These are phyloP conservation scores for Torrubiella hemipterigena DNA, from an alignment of 2,329 filamentous ascomycete genomes.

Conservation along the genomic window DNA sequence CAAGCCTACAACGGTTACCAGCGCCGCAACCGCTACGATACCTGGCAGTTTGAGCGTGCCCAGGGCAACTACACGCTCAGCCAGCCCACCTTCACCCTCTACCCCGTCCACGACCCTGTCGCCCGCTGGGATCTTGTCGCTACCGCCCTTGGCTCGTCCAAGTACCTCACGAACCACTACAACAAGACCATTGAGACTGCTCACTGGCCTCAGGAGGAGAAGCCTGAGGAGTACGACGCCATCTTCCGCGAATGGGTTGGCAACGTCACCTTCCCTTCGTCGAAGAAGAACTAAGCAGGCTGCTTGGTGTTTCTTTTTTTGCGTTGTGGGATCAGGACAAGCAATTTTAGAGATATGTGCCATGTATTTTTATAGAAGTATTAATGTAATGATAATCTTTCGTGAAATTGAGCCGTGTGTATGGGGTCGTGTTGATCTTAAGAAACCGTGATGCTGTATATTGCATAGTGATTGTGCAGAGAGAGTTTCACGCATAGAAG, in stretches of 20 bases:
- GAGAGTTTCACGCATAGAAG: too few species aligned
- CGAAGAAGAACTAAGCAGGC: too few species aligned
- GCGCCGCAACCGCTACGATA: constrained; percentile 4
- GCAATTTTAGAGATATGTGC: too few species aligned
- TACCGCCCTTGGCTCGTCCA: constrained; percentile 1
- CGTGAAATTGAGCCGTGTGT: too few species aligned
- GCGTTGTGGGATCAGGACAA: too few species aligned
- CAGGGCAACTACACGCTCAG: constrained; percentile 5
- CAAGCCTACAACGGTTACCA: constrained; percentile 6
- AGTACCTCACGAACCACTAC: constrained; percentile 6
- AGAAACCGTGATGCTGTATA: too few species aligned
- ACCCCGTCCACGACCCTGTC: constrained; percentile 4
- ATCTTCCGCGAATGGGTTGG: constrained; percentile 5
- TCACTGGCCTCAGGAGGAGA: constrained; percentile 6
- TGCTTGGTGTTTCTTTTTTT: too few species aligned
- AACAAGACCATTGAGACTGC: constrained; percentile 6
- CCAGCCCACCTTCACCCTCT: constrained; percentile 5
- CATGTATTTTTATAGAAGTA: too few species aligned
- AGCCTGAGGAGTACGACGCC: constrained; percentile 2
- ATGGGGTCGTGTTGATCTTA: too few species aligned
- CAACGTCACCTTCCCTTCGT: constrained; percentile 5
- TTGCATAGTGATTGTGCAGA: too few species aligned
- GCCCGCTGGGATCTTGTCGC: constrained; percentile 4
- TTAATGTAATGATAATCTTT: too few species aligned
- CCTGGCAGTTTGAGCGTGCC: constrained; percentile 5